Conservation (phyloP, 2,329 filamentous ascomycete species). For the Verticillium albo-atrum region DNA sequence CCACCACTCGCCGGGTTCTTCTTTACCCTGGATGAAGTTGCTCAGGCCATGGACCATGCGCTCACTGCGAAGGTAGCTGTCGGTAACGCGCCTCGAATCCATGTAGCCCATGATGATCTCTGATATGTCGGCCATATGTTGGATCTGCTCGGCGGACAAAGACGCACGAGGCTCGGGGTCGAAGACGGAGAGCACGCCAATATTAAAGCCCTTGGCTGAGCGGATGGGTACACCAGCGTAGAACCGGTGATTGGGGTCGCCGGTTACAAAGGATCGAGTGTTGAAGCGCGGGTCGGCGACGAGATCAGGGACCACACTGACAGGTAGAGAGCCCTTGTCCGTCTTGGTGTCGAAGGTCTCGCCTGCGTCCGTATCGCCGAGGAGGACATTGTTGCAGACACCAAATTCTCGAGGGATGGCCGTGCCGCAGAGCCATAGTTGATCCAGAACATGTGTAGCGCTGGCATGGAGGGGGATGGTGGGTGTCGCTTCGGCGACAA, state of each 20-base stretch:
- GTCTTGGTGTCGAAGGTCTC: neutral
- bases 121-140: conserved; percentile 23
- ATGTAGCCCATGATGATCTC: conserved; percentile 32
- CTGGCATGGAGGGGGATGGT: conserved; percentile 29
- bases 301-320: conserved; percentile 30
- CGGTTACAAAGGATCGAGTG: conserved; percentile 18
- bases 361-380: neutral
- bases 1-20: conserved; percentile 2
- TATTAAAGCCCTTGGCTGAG: conserved; percentile 34
- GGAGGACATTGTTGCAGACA: conserved; percentile 24
- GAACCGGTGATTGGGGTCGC: conserved; percentile 24
- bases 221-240: conserved; percentile 38
- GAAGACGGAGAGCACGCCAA: conserved; percentile 33
- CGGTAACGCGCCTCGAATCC: conserved; percentile 24
- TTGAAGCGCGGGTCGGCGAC: conserved; percentile 23
- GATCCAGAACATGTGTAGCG: conserved; percentile 12
- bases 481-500: conserved; percentile 46
- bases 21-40: conserved; percentile 28
- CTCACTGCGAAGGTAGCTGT: conserved; percentile 25
- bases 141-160: conserved; percentile 21
- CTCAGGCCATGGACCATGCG: conserved; percentile 32
- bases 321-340: conserved; percentile 18
- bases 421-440: conserved; percentile 21
- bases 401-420: conserved; percentile 22
- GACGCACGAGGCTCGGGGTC: conserved; percentile 18